Conservation (phyloP, 352 stramenopile genomes). For the Globisporangium megalacanthum region DNA sequence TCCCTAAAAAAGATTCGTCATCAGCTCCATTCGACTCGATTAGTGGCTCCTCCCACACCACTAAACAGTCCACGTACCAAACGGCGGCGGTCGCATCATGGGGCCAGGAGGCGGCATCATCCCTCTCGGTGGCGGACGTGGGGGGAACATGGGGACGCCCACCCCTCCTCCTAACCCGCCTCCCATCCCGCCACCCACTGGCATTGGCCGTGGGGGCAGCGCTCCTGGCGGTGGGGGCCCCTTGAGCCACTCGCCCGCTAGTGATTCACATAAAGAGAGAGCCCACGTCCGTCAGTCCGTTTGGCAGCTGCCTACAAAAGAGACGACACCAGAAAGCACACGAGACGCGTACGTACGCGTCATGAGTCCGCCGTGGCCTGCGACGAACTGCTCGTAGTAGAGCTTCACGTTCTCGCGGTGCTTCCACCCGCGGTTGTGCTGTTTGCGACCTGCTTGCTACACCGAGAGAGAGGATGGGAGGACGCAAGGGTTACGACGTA, state of each 20-base stretch:
- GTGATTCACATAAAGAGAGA: background rate
- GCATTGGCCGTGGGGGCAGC: slow-evolving; percentile 36
- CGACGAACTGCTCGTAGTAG: slow-evolving; percentile 89
- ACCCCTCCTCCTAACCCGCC: slow-evolving; percentile 19
- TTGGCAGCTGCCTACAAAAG: too few relatives aligned
- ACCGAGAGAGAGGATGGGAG: too few relatives aligned
- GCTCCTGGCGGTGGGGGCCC: slow-evolving; percentile 29
- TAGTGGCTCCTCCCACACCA: background rate
- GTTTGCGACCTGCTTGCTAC: slow-evolving; percentile 88
- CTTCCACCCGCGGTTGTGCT: slow-evolving; percentile 94
- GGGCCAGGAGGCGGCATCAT: slow-evolving; percentile 65
- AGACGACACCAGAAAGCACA: background rate
- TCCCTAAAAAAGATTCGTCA: slow-evolving; percentile 20
- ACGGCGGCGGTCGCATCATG: slow-evolving; percentile 76
- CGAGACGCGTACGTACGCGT: slow-evolving; percentile 37
- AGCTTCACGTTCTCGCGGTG: slow-evolving; percentile 93
- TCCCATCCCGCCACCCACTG: slow-evolving; percentile 21
- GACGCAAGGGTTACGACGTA: too few relatives aligned
- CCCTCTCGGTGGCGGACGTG: slow-evolving; percentile 53
- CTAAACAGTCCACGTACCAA: slow-evolving; percentile 23
- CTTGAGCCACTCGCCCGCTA: slow-evolving; percentile 73
- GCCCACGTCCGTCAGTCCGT: slow-evolving; percentile 1
- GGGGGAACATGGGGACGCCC: slow-evolving; percentile 38
- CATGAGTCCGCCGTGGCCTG: slow-evolving; percentile 73
- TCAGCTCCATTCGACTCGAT: background rate